Evolutionary conservation across 441 rosid genomes (phyloP), one percentile per base, ranked within the genome.

Genomic region (Geranium incanum): DNA sequence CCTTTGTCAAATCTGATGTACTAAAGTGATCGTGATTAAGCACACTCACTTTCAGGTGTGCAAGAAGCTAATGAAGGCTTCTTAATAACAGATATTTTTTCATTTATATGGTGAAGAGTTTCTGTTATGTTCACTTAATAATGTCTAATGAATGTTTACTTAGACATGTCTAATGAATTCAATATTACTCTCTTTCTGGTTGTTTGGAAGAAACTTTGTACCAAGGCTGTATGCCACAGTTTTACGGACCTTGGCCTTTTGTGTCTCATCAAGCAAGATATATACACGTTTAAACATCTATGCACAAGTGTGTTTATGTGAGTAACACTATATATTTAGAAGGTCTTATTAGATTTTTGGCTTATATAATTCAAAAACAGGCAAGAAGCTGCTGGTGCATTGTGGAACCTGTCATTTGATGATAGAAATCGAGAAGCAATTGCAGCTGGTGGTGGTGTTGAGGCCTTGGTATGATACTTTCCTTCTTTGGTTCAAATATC

Each of bases 381-480:
- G 86, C 99, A 94, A 75, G 99, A 92, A 86, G 97, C 97, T 78
- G 94, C 99, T 74, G 99, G 99, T 72, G 99, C 99, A 16, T 77
- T 94, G 63, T 94, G 99, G 99, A 92, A 94, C 79, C 81, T 94
- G 70, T 94, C 99, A 36, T 92, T 94, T 50, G 97, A 90, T 68
- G 97, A 92, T 76, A 84, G 87, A 82, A 94, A 94, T 78, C 87
- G 99, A 62, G 99, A 94, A 84, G 94, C 95, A 60, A 94, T 94
- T 74, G 97, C 99, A 41, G 89, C 86, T 72, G 94, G 88, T 83
- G 90, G 94, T 79, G 99, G 97, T 5, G 96, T 94, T 74, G 96
- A 89, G 88, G 99, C 99, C 75, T 82, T 94, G 99, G 99, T 94
- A 88, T 75, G 80, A 37, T 78, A 28, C 68, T 70, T 74, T 18